Evolutionary conservation across 164 flowering plant genomes (phyloP), one percentile per base, ranked within the genome.

Genomic region (Piper longum): DNA sequence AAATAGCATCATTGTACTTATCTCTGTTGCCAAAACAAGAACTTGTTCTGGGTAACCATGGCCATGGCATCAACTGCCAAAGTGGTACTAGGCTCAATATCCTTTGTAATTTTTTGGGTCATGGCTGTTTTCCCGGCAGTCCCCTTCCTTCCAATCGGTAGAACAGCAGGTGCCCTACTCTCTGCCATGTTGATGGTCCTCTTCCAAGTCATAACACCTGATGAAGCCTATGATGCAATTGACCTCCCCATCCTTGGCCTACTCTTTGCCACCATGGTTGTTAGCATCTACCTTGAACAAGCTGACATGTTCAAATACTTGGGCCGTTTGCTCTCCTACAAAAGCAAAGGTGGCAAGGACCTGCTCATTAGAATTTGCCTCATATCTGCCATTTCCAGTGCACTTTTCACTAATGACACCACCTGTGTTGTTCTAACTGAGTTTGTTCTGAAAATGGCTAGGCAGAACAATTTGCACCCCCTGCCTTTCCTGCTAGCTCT

Each of bases 261-360:
- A n/a, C 86, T 91, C 43, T 91, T 91, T 55, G 98, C 92, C 4
- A 91, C 95, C 14, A 91, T 91, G 98, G 89, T 87, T 11, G 91
- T 91, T 36, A 80, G 85, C 65, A 70, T 79, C 18, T 89, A 87
- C 62, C 91, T 91, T 8, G 98, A 91, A 71, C 67, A 80, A 64
- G 98, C 95, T 0, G 95, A 89, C 69, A 80, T 89, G 91, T 91
- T 91, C 77, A 81, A 79, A 58, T 82, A 89, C 75, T 72, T 91
- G 61, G 95, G 95, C 2, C 78, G 73, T 40, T 44, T 89, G 64
- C 83, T 89, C 12, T 74, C 89, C 0, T 91, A 87, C 86, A 87
- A 80, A 60, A 87, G 89, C 70, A 56, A 7, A 41, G 98, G 98
- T 39, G 74, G 91, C 14, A 87, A 85, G 64, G 98, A 91, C 70